Evolutionary conservation across 306 rosid genomes (phyloP), one percentile per base, ranked within the genome.

Genomic region (Corylus avellana): DNA sequence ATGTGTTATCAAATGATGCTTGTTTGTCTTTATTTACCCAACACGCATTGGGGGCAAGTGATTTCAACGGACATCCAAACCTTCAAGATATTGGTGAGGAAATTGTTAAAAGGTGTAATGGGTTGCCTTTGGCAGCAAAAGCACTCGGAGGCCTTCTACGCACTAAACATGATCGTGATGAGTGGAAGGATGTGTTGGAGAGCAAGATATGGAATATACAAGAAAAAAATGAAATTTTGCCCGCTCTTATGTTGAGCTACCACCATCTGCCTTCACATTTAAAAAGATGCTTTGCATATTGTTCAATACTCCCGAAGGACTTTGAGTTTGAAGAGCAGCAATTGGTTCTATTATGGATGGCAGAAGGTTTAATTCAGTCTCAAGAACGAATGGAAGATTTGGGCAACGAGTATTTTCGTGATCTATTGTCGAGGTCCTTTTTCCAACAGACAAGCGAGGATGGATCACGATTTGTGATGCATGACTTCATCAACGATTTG

Each of bases 401-500:
- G 22, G 22, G 22, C 0, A 22, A 0, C 22, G 0, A 22, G 22
- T 22, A 22, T 22, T 22, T 22, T 22, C n/a, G n/a, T n/a, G n/a
- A n/a, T n/a, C n/a, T n/a, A n/a, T 22, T 22, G 22, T 22, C 22
- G 0, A 22, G 22, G 22, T 22, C 22, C 0, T 22, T 22, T 22
- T 22, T 22, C 22, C 22, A 22, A n/a, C n/a, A n/a, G n/a, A n/a
- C n/a, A n/a, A n/a, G n/a, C n/a, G n/a, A n/a, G n/a, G n/a, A n/a
- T n/a, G n/a, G n/a, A n/a, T n/a, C n/a, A 0, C 1, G 0, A 10
- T 85, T 78, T 79, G 63, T 64, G 8, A 75, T 81, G 78, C 84
- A 84, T 55, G 84, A 84, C 14, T 4, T 84, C 18, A 22, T 84
- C 8, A 71, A 76, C 22, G 74, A 79, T 71, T 37, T 84, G 18